Base-by-base conservation (phyloP, 148 eudicot genomes). In the Simmondsia chinensis region DNA sequence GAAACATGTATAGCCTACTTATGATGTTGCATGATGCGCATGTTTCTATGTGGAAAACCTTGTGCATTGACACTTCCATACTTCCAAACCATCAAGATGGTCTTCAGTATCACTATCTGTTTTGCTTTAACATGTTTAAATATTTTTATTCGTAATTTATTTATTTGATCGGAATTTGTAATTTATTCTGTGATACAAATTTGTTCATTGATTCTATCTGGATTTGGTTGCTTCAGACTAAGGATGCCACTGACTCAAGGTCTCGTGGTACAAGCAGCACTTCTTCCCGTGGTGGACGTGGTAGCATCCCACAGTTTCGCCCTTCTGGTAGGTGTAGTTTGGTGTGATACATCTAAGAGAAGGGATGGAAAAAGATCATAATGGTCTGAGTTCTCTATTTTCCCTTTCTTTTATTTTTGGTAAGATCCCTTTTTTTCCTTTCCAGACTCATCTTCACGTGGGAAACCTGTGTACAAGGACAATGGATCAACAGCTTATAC, bases 181-280 rank as follows among this genome's bases (percentile, higher is more conserved):
- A n/a, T n/a, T n/a, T n/a, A n/a, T n/a, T n/a, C n/a, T n/a, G n/a
- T n/a, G n/a, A n/a, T n/a, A n/a, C n/a, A n/a, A n/a, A n/a, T n/a
- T n/a, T 10, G 12, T 33, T 47, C 44, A 12, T 35, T 19, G n/a
- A n/a, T n/a, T 13, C 50, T 3, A 11, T 32, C 33, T n/a, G 22
- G 9, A 50, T 50, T 32, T 33, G 30, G 10, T 52, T 50, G 27
- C 15, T 66, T 42, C 85, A 85, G 95, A 49, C 6, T 46, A 89
- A 91, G 60, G 82, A 85, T 67, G 57, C 71, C 14, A 50, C 77
- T 29, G 97, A 91, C 39, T 55, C 81, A 14, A 79, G 87, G 71
- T 39, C 82, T 36, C 88, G 94, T 50, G 83, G 85, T 49, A 54
- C 39, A 36, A 64, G 46, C 68, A 65, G 54, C 61, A 47, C 60